Base-by-base conservation (phyloP, 192 early-diverging fungal genomes). In the Thoreauomyces humboldtii region DNA sequence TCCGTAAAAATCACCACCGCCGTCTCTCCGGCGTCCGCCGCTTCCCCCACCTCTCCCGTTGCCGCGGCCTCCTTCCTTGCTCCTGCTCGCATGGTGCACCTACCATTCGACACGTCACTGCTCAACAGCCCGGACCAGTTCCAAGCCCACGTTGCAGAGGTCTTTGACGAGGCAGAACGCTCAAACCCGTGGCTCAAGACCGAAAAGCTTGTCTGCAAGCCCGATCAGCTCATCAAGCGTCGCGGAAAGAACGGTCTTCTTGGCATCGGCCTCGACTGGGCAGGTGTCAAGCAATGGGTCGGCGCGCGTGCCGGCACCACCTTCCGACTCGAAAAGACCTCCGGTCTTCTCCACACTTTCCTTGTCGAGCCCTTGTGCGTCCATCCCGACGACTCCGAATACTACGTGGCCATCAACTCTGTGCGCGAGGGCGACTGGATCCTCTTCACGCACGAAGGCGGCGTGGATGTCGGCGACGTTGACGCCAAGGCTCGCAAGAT, bases 191-290 rank as follows among this genome's bases (percentile, higher is more conserved):
- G 93, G 94, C 74, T 96, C 52, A 53, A 83, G 60, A 84, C 85
- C 43, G 75, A 73, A 48, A 93, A 93, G 71, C 82, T 96, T 61
- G 96, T 98, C 42, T 94, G 88, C 76, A 98, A 98, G 79, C 96
- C 96, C 22, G 96, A 98, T 76, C 94, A 96, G 76, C 80, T 98
- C 48, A 96, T 98, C 81, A 98, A 98, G 82, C 88, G 96, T 59
- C 82, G 96, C 57, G 96, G 96, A 36, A 98, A 98, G 86, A 88
- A 91, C 67, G 96, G 96, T 45, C 81, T 98, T 37, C 78, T 98
- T 29, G 84, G 91, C 48, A 86, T 98, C 63, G 94, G 95, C 74
- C 86, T 93, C 43, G 85, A 92, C 64, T 98, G 96, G 96, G 46
- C 75, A 14, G 78, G 86, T 37, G 91, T 89, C 57, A 89, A 89